Conservation (phyloP, 495 filamentous ascomycete genomes). For the Penicillium cinerascens region DNA sequence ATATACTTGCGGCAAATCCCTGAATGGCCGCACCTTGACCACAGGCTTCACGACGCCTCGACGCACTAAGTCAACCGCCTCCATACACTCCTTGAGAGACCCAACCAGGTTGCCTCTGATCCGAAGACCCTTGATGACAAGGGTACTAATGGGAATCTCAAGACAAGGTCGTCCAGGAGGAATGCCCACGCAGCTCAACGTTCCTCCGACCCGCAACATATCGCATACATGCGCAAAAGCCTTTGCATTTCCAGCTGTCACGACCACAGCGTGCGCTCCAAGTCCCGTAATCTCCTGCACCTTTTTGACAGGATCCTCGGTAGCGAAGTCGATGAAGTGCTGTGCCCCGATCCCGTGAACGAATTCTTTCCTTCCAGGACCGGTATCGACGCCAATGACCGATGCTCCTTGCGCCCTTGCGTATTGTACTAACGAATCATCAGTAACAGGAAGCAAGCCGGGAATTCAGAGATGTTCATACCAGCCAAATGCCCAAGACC, state of each 20-base stretch:
- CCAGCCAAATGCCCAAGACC: constrained; percentile 47
- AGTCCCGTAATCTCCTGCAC: constrained; percentile 42
- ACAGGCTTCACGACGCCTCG: constrained; percentile 46
- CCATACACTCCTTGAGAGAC: constrained; percentile 50
- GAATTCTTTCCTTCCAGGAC: constrained; percentile 40
- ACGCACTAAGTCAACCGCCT: constrained; percentile 46
- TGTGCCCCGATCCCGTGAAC: constrained; percentile 39
- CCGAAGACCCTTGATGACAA: constrained; percentile 48
- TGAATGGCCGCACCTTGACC: constrained; percentile 43
- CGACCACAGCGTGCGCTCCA: constrained; percentile 42
- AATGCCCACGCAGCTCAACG: constrained; percentile 48
- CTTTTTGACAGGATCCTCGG: constrained; percentile 31
- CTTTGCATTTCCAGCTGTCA: constrained; percentile 42
- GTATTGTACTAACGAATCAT: constrained; percentile 41
- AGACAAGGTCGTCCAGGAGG: constrained; percentile 41
- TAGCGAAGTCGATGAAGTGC: constrained; percentile 45
- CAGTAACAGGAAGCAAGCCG: not conserved
- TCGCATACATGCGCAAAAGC: constrained; percentile 48
- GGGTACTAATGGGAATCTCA: constrained; percentile 43
- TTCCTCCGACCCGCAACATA: constrained; percentile 50
- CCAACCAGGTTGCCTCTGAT: constrained; percentile 48
- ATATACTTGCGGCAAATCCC: constrained; percentile 41
- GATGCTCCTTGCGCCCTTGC: constrained; percentile 41
- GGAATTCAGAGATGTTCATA: constrained; percentile 11
- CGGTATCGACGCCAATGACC: constrained; percentile 46